Evolutionary conservation across 805 yeast genomes (phyloP), one percentile per base, ranked within the genome.

Genomic region (Barnettozyma sucrosica): DNA sequence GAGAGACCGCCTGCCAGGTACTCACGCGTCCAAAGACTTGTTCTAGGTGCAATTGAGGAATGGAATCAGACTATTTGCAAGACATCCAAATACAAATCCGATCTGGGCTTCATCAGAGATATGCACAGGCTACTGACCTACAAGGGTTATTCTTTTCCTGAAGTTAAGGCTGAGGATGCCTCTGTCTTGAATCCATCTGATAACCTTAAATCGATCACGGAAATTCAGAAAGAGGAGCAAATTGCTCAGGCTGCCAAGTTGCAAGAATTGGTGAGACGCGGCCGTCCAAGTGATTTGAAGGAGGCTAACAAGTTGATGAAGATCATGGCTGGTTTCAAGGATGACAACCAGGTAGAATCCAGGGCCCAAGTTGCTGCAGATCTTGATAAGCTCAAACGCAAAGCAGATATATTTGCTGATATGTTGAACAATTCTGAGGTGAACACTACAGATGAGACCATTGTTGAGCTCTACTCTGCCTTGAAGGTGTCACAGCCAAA

Each of bases 231-330:
- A 54, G 99, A 93, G 64, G 99, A 93, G 67, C 83, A 87, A 48
- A 73, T 89, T 43, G 97, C 95, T 2, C 97, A 90, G 62, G 78
- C 87, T 53, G 98, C 99, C 16, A 93, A 93, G 68, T 76, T 93
- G 54, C 99, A 93, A 68, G 99, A 93, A 66, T 75, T 93, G 52
- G 86, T 93, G 52, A 82, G 98, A 68, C 78, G 97, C 58, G 99
- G 98, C 37, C 85, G 87, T 65, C 98, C 99, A 7, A 86, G 83
- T 53, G 99, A 93, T 68, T 77, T 93, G 61, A 87, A 84, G 58
- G 99, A 93, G 66, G 99, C 99, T 39, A 93, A 93, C 66, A 88
- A 86, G 57, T 76, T 93, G 66, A 93, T 93, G 99, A 89, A 92
- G 65, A 81, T 93, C 56, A 89, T 93, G 97, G 96, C 98, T 5